Evolutionary conservation across 208 protist species (phyloP), one percentile per base, ranked within the genome.

Genomic region (Leishmania tropica): DNA sequence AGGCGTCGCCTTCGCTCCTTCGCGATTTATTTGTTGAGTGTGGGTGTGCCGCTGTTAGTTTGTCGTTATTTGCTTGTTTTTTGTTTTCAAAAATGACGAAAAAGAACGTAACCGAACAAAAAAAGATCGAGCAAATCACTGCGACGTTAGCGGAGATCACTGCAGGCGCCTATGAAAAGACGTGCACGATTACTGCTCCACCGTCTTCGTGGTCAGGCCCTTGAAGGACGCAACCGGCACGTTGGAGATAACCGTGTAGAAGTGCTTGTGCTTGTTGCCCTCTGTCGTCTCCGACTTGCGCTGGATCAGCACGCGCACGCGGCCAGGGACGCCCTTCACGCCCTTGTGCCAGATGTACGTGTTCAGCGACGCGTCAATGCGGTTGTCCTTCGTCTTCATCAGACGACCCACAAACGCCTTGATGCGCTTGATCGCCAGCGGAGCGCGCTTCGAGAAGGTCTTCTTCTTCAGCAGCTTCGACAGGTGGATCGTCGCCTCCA

Each of bases 301-400:
- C 82, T 94, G 81, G 68, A 99, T 90, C 78, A 93, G 88, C 37
- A 99, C 94, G 83, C 99, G 98, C 37, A 99, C 95, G 81, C 99
- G 96, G 92, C 93, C 86, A 73, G 98, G 99, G 40, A 93, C 92
- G 74, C 94, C 93, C 92, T 98, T 98, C 92, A 98, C 93, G 81
- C 99, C 99, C 89, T 98, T 96, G 87, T 94, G 94, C 99, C 98
- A 99, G 78, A 99, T 81, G 90, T 92, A 96, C 84, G 97, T 99
- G 96, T 99, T 99, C 76, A 99, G 93, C 78, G 94, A 95, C 67
- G 95, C 90, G 81, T 99, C 98, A 77, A 99, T 93, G 87, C 98
- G 97, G 87, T 99, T 99, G 87, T 99, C 99, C 74, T 95, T 96
- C 78, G 99, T 99, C 85, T 98, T 98, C 98, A 99, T 99, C 83